These are phyloP conservation scores for Vaccinium darrowii DNA, from an alignment of 148 eudicot species.

Conservation along the genomic window DNA sequence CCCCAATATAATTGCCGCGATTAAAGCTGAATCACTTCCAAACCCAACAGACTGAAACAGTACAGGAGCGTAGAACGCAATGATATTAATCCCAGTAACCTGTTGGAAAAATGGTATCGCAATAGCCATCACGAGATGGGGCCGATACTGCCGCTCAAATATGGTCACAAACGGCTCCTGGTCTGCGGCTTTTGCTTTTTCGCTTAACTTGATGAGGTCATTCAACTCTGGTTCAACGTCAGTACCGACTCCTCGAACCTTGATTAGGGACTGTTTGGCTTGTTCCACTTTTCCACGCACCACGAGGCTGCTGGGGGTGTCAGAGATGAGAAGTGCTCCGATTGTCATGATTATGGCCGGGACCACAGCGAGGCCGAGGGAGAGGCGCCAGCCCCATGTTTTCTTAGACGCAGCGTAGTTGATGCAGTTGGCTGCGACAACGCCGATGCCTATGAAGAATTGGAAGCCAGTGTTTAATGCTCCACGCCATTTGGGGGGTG, in stretches of 20 bases:
- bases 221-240: conserved; percentile 36
- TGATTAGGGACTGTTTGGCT: conserved; percentile 30
- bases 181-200: conserved; percentile 24
- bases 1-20: conserved; percentile 41
- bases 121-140: conserved; percentile 47
- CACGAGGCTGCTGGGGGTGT: conserved; percentile 53
- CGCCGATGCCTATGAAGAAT: conserved; percentile 45
- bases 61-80: conserved; percentile 50
- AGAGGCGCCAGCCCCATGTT: conserved; percentile 47
- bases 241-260: conserved; percentile 26
- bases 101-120: conserved; percentile 54
- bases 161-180: conserved; percentile 41
- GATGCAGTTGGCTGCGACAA: conserved; percentile 31
- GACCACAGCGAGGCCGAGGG: conserved; percentile 38
- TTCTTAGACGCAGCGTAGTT: conserved; percentile 30
- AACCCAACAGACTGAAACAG: conserved; percentile 45
- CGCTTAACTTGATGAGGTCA: conserved; percentile 33
- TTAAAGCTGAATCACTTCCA: conserved; percentile 37
- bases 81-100: conserved; percentile 45
- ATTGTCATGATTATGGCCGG: conserved; percentile 40
- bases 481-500: conserved; percentile 51
- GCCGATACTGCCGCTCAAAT: conserved; percentile 42
- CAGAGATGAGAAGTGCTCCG: conserved; percentile 39
- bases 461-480: conserved; percentile 53
- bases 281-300: conserved; percentile 39